These are phyloP conservation scores for Euphorbia tirucalli DNA, from an alignment of 345 rosid species.

Conservation along the genomic window DNA sequence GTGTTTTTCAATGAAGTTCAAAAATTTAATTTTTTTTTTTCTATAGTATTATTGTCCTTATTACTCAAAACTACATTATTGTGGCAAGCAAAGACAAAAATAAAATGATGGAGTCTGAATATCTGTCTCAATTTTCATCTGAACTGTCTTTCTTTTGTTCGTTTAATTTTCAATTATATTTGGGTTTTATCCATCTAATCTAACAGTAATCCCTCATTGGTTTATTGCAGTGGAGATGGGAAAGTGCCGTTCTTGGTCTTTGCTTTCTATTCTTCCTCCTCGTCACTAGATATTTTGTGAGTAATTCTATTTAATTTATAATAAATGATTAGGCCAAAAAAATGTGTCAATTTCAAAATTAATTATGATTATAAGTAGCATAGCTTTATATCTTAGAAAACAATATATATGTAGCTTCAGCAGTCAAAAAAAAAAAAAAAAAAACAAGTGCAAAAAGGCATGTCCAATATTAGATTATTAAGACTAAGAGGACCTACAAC, in stretches of 20 bases:
- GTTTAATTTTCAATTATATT: background rate
- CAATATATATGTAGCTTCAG: background rate
- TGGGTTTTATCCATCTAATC: background rate
- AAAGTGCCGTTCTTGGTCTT: slow-evolving; percentile 76
- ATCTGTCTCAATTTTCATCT: background rate
- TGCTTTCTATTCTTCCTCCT: slow-evolving; percentile 86
- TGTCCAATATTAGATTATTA: background rate
- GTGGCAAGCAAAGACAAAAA: background rate
- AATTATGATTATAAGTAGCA: too few species aligned
- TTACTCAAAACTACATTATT: background rate
- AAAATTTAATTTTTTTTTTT: background rate
- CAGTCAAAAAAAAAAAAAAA: background rate
- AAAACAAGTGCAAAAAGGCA: background rate
- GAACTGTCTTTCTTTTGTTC: background rate
- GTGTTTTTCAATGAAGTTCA: too few species aligned
- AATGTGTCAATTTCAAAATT: too few species aligned
- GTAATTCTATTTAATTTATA: slow-evolving; percentile 15
- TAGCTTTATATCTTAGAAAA: too few species aligned
- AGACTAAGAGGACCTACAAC: background rate
- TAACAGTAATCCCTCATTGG: background rate
- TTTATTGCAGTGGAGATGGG: slow-evolving; percentile 90
- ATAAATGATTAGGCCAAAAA: too few species aligned
- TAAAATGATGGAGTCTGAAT: background rate
- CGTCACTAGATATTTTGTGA: slow-evolving; percentile 67
- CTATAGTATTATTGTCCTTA: background rate